phyloP scores from a whole-genome alignment of 2,329 filamentous ascomycete genomes.

The Hirsutella minnesotensis region DNA sequence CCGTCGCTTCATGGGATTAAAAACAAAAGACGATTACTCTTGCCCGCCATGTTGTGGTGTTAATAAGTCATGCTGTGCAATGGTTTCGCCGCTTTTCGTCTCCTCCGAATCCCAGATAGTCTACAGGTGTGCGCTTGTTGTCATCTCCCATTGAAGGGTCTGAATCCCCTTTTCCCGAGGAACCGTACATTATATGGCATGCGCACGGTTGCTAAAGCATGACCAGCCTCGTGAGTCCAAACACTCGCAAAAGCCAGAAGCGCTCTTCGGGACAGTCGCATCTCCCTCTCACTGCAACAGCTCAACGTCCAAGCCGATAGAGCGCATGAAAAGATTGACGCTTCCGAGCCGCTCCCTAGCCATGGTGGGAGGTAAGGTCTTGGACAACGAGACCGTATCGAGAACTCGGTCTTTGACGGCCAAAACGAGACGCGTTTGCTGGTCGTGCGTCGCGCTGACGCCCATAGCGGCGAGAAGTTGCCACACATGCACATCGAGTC shows the following conservation, averaged over 20 bases:
- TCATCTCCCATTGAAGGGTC: neutral
- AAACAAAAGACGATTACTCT: neutral
- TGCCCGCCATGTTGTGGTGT: neutral
- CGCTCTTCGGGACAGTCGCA: neutral
- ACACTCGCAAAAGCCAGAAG: neutral
- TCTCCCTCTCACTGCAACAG: constrained; percentile 29
- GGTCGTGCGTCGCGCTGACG: constrained; percentile 83
- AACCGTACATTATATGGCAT: no score
- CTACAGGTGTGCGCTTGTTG: neutral
- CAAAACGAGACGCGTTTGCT: constrained; percentile 87
- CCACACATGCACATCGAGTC: constrained; percentile 95
- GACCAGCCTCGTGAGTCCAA: neutral
- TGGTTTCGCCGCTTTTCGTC: neutral
- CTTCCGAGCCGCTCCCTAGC: constrained; percentile 73
- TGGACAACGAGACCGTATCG: constrained; percentile 81
- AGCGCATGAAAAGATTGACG: constrained; percentile 97
- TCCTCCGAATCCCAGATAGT: neutral
- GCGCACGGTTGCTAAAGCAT: no score
- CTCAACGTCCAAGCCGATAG: constrained; percentile 96
- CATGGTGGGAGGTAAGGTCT: constrained; percentile 81
- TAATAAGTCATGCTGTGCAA: neutral
- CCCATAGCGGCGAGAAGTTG: constrained; percentile 93
- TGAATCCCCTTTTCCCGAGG: neutral
- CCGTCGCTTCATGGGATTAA: neutral
- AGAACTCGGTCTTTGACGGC: constrained; percentile 97